Percentiles rank a stretch among this genome's conserved stretches.
These are phyloP conservation scores for Rhizoctonia solani DNA, from an alignment of 1,284 basidiomycete genomes.

Conservation along the genomic window DNA sequence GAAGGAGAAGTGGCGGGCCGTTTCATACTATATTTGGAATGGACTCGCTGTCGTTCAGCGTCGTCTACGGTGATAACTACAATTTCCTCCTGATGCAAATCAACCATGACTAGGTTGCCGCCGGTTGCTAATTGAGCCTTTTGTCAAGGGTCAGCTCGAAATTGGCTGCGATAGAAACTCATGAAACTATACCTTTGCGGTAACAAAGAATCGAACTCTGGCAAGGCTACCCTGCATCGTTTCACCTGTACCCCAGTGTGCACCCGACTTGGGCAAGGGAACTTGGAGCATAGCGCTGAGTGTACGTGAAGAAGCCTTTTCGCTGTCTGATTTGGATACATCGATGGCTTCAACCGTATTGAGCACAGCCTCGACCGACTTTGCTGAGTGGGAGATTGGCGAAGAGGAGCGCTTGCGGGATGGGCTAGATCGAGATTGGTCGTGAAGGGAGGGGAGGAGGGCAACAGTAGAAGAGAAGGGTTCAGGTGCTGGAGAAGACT, in stretches of 20 bases:
- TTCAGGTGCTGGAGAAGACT: slow-evolving; percentile 49
- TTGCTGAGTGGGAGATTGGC: slow-evolving; percentile 50
- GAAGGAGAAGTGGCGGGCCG: slow-evolving; percentile 17
- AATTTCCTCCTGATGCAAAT: slow-evolving; percentile 69
- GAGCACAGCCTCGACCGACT: slow-evolving; percentile 56
- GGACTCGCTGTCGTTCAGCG: slow-evolving; percentile 65
- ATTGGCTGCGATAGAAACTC: slow-evolving; percentile 53
- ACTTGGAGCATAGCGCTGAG: slow-evolving; percentile 70
- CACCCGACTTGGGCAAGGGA: slow-evolving; percentile 64
- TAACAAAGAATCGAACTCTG: slow-evolving; percentile 69
- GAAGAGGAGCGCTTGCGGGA: slow-evolving; percentile 48
- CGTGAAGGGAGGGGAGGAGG: slow-evolving; percentile 31
- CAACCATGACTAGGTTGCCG: slow-evolving; percentile 50
- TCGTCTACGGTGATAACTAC: slow-evolving; percentile 68
- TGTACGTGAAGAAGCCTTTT: slow-evolving; percentile 49
- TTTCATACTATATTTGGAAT: slow-evolving; percentile 58
- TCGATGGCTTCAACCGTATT: slow-evolving; percentile 60
- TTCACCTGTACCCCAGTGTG: slow-evolving; percentile 75
- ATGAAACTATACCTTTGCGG: slow-evolving; percentile 59
- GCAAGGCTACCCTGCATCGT: slow-evolving; percentile 67
- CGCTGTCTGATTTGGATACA: slow-evolving; percentile 55
- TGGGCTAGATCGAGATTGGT: too few relatives aligned
- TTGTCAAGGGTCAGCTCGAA: background rate
- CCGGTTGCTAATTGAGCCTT: background rate
- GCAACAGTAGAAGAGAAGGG: slow-evolving; percentile 31